Percentiles rank a stretch among this genome's conserved stretches.
These are phyloP conservation scores for Butyriboletus loyo DNA, from an alignment of 768 basidiomycete species.

Conservation along the genomic window DNA sequence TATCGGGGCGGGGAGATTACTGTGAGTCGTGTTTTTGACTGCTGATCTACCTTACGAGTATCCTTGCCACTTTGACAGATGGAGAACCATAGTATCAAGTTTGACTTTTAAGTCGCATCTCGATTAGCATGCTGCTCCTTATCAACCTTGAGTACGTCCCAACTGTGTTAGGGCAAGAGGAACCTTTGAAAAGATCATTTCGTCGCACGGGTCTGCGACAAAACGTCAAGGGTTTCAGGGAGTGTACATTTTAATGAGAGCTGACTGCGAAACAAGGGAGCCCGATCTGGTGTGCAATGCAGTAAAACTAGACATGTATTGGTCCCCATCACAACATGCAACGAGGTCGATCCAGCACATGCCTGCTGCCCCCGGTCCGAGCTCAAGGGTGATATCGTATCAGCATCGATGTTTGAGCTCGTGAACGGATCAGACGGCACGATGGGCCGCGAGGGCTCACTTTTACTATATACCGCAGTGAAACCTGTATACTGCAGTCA, in stretches of 20 bases:
- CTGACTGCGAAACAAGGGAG: neutral
- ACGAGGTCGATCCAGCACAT: neutral
- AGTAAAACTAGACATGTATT: neutral
- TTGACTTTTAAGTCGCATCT: conserved; percentile 41
- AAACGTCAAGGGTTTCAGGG: neutral
- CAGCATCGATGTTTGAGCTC: too few relatives aligned
- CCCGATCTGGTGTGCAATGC: neutral
- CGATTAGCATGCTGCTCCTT: neutral
- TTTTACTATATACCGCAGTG: neutral
- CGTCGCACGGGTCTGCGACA: neutral
- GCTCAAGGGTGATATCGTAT: too few relatives aligned
- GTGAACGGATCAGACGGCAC: neutral
- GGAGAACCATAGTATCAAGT: conserved; percentile 86
- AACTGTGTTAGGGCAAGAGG: neutral
- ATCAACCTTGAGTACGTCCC: neutral
- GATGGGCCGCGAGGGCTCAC: neutral
- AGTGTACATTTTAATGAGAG: neutral
- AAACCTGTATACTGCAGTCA: neutral
- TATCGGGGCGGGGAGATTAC: conserved; percentile 96
- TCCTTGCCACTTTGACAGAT: conserved; percentile 43
- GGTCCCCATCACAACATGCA: neutral
- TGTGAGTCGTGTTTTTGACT: conserved; percentile 41
- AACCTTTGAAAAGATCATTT: neutral
- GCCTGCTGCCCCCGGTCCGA: neutral
- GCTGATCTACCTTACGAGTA: neutral